A percentile compares a stretch with the other conserved stretches of the same genome.
Conservation (phyloP, 108 stramenopile species). For the Parietichytrium sp. region DNA sequence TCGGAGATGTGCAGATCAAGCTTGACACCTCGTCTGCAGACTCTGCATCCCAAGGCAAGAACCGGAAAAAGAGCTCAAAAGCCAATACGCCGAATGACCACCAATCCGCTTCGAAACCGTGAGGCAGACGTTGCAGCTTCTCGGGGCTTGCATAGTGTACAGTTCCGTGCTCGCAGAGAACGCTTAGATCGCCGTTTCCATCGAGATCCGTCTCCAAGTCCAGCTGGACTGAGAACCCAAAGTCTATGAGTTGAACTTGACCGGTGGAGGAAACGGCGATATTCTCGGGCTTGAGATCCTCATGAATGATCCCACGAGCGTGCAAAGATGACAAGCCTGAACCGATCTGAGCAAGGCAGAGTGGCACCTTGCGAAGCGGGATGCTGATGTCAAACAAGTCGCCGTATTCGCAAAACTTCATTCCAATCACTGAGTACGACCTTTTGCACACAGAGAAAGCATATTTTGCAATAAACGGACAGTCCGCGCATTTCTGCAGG, state of each 20-base stretch:
- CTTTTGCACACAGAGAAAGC: no score
- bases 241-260: conserved; percentile 16
- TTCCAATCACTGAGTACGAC: no score
- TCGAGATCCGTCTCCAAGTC: not conserved
- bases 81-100: not conserved
- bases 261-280: not conserved
- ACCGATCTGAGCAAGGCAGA: conserved; percentile 9
- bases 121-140: not conserved
- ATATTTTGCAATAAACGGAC: no score
- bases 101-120: conserved; percentile 35
- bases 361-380: no score
- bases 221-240: not conserved
- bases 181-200: not conserved
- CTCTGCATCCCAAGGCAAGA: conserved; percentile 24
- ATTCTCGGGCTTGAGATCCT: conserved; percentile 30
- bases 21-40: not conserved
- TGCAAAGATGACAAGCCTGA: conserved; percentile 1
- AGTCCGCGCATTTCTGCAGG: no score
- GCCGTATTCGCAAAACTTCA: not conserved
- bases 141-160: not conserved
- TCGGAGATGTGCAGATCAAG: not conserved
- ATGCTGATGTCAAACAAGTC: conserved; percentile 16
- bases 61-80: conserved; percentile 4
- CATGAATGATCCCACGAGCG: conserved; percentile 15
- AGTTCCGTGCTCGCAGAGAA: not conserved